A percentile compares a stretch with the other conserved stretches of the same genome.
Evolutionary conservation across 495 filamentous ascomycete species (phyloP).

Genomic region (Cladorrhinum samala): DNA sequence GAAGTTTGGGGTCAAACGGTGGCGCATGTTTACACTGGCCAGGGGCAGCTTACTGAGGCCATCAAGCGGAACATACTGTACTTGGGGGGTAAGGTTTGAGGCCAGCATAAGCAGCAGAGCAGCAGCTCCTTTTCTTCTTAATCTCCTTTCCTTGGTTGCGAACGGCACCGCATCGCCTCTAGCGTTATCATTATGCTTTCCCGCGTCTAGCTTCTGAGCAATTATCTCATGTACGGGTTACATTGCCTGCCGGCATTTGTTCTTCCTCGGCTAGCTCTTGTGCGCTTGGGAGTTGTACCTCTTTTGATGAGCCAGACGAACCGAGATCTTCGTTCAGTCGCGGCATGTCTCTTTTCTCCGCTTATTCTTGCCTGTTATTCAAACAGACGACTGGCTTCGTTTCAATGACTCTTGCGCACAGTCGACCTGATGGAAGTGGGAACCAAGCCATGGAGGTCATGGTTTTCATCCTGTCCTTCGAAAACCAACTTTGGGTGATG

Average conservation of each 20-base stretch:
- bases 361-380: too few relatives aligned
- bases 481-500: too few relatives aligned
- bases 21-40: conserved; percentile 46
- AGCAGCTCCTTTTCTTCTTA: conserved; percentile 5
- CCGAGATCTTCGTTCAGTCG: too few relatives aligned
- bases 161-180: conserved; percentile 14
- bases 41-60: conserved; percentile 37
- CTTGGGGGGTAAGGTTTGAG: conserved; percentile 43
- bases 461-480: too few relatives aligned
- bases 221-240: conserved; percentile 8
- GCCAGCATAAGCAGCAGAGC: neutral
- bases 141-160: conserved; percentile 1
- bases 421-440: too few relatives aligned
- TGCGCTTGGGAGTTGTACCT: neutral
- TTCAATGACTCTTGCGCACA: too few relatives aligned
- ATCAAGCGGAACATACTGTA: conserved; percentile 49
- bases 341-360: too few relatives aligned
- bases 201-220: neutral
- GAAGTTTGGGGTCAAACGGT: conserved; percentile 47
- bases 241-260: too few relatives aligned
- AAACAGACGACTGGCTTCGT: too few relatives aligned
- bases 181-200: conserved; percentile 6
- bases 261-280: neutral
- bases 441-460: too few relatives aligned
- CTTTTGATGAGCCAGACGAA: too few relatives aligned